A percentile compares a stretch with the other conserved stretches of the same genome.
These are phyloP conservation scores for Sarocladiaceae sp. DNA, from an alignment of 2,329 filamentous ascomycete genomes.

Conservation along the genomic window DNA sequence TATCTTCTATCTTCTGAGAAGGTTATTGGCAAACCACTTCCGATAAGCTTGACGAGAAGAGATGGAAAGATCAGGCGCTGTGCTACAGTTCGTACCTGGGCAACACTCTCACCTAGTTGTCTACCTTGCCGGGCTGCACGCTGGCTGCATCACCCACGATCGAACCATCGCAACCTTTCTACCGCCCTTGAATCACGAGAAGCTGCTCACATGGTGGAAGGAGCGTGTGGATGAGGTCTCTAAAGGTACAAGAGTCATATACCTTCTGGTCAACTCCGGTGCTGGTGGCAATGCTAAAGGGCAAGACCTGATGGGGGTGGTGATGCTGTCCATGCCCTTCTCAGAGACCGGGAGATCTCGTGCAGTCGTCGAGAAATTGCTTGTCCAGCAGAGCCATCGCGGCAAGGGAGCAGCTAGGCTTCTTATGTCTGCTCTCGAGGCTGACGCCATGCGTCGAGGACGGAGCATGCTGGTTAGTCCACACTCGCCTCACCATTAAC, in stretches of 20 bases:
- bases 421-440: constrained; percentile 49
- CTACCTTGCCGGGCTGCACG: constrained; percentile 52
- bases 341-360: constrained; percentile 52
- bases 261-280: constrained; percentile 41
- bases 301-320: constrained; percentile 46
- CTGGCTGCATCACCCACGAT: constrained; percentile 52
- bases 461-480: constrained; percentile 47
- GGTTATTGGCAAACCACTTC: too few species aligned
- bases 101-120: constrained; percentile 46
- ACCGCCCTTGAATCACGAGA: constrained; percentile 50
- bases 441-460: constrained; percentile 41
- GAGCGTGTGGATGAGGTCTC: constrained; percentile 41
- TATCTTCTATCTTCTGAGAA: too few species aligned
- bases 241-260: constrained; percentile 41
- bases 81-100: constrained; percentile 36
- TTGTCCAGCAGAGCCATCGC: constrained; percentile 47
- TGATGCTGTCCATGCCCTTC: constrained; percentile 45
- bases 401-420: constrained; percentile 43
- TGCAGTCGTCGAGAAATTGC: constrained; percentile 49
- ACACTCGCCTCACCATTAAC: background rate
- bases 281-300: constrained; percentile 20
- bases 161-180: constrained; percentile 52
- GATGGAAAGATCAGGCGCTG: constrained; percentile 27
- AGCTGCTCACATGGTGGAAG: constrained; percentile 53
- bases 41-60: background rate